Evolutionary conservation across 2,329 filamentous ascomycete genomes (phyloP).

Genomic region (Dactylellina drechsleri): DNA sequence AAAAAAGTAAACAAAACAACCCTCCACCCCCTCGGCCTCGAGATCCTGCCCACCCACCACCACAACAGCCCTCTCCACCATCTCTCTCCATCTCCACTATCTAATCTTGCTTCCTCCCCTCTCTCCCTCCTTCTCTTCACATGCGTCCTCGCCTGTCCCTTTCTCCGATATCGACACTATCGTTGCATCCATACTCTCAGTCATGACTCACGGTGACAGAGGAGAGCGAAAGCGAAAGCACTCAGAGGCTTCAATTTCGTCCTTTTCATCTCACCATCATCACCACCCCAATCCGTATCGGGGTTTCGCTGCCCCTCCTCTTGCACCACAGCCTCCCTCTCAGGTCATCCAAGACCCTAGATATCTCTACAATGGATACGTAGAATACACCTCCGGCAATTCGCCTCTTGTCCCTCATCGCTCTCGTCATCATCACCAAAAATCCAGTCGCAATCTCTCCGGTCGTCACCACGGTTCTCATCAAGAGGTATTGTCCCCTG

Average conservation of each 20-base stretch:
- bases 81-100: not conserved
- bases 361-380: constrained; percentile 37
- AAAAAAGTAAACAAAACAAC: constrained; percentile 8
- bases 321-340: constrained; percentile 9
- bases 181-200: not conserved
- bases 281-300: not conserved
- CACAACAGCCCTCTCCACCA: not conserved
- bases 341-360: constrained; percentile 23
- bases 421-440: not conserved
- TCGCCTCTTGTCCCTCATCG: constrained; percentile 17
- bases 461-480: constrained; percentile 12
- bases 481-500: constrained; percentile 27
- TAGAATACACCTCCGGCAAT: constrained; percentile 37
- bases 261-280: constrained; percentile 14
- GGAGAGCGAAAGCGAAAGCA: constrained; percentile 49
- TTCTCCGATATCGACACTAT: not conserved
- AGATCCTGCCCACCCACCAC: too few species aligned
- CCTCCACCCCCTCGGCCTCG: not conserved
- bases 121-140: constrained; percentile 5
- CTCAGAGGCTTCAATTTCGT: constrained; percentile 13
- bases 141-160: not conserved
- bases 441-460: constrained; percentile 10
- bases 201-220: constrained; percentile 33
- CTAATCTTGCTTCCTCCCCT: not conserved
- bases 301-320: not conserved